Evolutionary conservation across 202 grass and related monocot genomes (phyloP).

Genomic region (Zizania palustris): DNA sequence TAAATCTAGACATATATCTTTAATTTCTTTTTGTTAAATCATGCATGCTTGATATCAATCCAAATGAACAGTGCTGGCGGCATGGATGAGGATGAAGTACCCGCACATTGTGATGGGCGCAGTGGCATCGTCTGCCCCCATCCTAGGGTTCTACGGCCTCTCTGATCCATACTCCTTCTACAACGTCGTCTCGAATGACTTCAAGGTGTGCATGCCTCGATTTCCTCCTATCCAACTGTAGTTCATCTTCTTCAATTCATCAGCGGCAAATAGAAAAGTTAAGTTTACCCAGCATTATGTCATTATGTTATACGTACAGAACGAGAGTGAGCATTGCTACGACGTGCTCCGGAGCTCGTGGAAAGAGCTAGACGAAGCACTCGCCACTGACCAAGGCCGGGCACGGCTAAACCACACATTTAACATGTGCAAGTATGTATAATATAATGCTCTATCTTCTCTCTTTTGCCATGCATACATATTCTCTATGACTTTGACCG

Average conservation of each 20-base stretch:
- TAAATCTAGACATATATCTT: no score
- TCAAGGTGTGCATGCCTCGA: conserved; percentile 43
- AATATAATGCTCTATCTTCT: background rate
- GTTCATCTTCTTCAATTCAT: background rate
- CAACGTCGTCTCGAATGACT: conserved; percentile 48
- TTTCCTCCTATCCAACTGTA: no score
- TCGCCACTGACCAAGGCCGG: conserved; percentile 27
- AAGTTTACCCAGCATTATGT: background rate
- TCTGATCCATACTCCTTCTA: conserved; percentile 54
- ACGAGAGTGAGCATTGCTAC: conserved; percentile 57
- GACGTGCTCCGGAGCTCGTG: conserved; percentile 51
- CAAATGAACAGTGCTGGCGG: conserved; percentile 51
- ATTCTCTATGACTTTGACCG: no score
- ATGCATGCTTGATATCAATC: background rate
- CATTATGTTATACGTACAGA: conserved; percentile 37
- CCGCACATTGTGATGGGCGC: conserved; percentile 62
- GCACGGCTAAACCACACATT: conserved; percentile 44
- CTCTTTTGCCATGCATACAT: no score
- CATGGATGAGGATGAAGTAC: conserved; percentile 73
- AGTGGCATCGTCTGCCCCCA: conserved; percentile 64
- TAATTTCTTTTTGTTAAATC: no score
- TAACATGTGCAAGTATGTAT: conserved; percentile 49
- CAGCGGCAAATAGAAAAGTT: background rate
- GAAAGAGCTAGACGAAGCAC: conserved; percentile 33
- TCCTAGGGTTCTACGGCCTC: conserved; percentile 57